phyloP scores from a whole-genome alignment of 192 early-diverging fungal genomes.

The Coemansia sp. region DNA sequence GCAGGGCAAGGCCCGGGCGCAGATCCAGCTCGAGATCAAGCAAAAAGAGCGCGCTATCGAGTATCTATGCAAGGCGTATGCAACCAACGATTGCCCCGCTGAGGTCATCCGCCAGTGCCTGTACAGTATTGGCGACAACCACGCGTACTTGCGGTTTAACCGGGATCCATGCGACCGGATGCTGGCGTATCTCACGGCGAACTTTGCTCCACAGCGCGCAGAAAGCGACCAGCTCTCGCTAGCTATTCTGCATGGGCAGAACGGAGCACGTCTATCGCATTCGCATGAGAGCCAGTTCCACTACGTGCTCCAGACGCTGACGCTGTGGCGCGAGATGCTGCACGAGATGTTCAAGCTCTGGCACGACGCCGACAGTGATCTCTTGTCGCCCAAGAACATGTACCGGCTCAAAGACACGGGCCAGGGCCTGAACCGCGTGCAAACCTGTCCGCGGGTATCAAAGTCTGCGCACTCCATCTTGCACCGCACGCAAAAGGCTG shows the following conservation, averaged over 20 bases:
- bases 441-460: conserved; percentile 82
- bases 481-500: conserved; percentile 80
- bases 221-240: conserved; percentile 72
- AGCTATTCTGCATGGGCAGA: conserved; percentile 79
- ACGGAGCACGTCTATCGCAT: conserved; percentile 90
- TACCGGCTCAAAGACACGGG: conserved; percentile 96
- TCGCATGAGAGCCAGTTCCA: conserved; percentile 91
- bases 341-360: conserved; percentile 99
- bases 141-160: conserved; percentile 86
- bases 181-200: conserved; percentile 69
- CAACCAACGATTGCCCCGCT: conserved; percentile 56
- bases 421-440: conserved; percentile 96
- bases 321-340: conserved; percentile 94
- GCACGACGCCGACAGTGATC: conserved; percentile 86
- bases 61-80: conserved; percentile 78
- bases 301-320: conserved; percentile 92
- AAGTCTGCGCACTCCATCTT: conserved; percentile 89
- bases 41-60: conserved; percentile 94
- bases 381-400: conserved; percentile 67
- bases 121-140: conserved; percentile 98
- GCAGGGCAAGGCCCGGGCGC: conserved; percentile 64
- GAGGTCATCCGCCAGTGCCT: conserved; percentile 84
- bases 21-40: conserved; percentile 84
- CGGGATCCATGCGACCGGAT: conserved; percentile 97
- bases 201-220: conserved; percentile 67